Conservation (phyloP, 331 rosid genomes). For the Malus hybrid region DNA sequence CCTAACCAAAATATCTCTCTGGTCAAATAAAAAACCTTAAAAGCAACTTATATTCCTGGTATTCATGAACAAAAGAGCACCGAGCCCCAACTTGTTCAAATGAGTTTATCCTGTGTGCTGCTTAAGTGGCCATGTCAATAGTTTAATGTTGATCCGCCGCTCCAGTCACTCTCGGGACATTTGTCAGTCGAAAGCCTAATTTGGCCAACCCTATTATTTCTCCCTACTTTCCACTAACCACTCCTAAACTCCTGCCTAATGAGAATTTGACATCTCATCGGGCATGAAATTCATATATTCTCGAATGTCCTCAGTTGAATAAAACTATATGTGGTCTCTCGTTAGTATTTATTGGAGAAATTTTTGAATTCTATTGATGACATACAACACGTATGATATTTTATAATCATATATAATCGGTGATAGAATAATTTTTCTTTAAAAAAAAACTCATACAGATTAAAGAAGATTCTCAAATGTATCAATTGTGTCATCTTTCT, state of each 20-base stretch:
- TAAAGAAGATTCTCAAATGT: too few relatives aligned
- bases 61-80: constrained; percentile 13
- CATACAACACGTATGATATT: too few relatives aligned
- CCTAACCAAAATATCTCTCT: background rate
- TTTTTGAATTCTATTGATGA: too few relatives aligned
- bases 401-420: too few relatives aligned
- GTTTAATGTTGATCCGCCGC: background rate
- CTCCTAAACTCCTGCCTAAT: constrained; percentile 12
- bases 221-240: constrained; percentile 11
- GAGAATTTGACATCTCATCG: background rate
- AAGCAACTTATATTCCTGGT: constrained; percentile 5
- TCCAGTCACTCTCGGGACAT: background rate
- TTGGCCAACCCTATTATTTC: background rate
- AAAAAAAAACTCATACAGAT: too few relatives aligned
- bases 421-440: too few relatives aligned
- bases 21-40: constrained; percentile 10
- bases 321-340: too few relatives aligned
- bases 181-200: background rate
- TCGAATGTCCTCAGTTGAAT: too few relatives aligned
- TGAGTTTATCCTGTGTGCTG: background rate
- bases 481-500: too few relatives aligned
- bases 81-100: background rate
- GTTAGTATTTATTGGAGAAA: too few relatives aligned
- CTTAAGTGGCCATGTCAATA: background rate
- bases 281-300: too few relatives aligned